These are phyloP conservation scores for Geranomyces michiganensis DNA, from an alignment of 192 early-diverging fungal species.

Conservation along the genomic window DNA sequence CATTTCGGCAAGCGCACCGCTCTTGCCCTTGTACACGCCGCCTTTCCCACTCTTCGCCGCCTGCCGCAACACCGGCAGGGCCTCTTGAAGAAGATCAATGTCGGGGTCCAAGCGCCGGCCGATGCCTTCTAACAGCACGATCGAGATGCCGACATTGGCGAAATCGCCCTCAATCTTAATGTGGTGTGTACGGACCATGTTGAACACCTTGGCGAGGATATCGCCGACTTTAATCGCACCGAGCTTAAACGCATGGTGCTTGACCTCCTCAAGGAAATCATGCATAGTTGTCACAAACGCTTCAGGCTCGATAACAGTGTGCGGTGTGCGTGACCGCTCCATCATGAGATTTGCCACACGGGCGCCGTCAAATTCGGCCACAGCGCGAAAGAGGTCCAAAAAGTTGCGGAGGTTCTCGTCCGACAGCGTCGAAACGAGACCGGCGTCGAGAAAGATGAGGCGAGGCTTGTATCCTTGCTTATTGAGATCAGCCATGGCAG, in stretches of 20 bases:
- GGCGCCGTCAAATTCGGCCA: constrained; percentile 85
- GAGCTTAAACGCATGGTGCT: constrained; percentile 64
- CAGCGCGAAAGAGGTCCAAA: constrained; percentile 86
- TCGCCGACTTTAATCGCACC: constrained; percentile 80
- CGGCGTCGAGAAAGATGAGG: constrained; percentile 88
- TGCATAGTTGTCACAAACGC: constrained; percentile 84
- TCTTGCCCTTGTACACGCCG: constrained; percentile 5
- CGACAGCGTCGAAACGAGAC: constrained; percentile 81
- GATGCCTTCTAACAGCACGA: constrained; percentile 93
- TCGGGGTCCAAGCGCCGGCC: constrained; percentile 88
- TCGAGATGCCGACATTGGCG: constrained; percentile 88
- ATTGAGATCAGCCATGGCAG: constrained; percentile 7
- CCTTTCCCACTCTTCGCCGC: constrained; percentile 15
- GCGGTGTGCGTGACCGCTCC: constrained; percentile 76
- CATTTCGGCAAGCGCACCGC: constrained; percentile 1
- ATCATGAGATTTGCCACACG: constrained; percentile 86
- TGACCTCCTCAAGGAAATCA: constrained; percentile 71
- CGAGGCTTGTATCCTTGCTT: constrained; percentile 70
- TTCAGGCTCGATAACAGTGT: constrained; percentile 70
- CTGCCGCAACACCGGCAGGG: constrained; percentile 28
- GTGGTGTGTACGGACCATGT: constrained; percentile 87
- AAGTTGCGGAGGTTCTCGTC: constrained; percentile 79
- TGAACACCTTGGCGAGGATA: constrained; percentile 79
- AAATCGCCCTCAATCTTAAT: constrained; percentile 95
- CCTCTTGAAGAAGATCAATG: constrained; percentile 82